Base-by-base conservation (phyloP, 805 yeast genomes). In the Candida xyloterini region DNA sequence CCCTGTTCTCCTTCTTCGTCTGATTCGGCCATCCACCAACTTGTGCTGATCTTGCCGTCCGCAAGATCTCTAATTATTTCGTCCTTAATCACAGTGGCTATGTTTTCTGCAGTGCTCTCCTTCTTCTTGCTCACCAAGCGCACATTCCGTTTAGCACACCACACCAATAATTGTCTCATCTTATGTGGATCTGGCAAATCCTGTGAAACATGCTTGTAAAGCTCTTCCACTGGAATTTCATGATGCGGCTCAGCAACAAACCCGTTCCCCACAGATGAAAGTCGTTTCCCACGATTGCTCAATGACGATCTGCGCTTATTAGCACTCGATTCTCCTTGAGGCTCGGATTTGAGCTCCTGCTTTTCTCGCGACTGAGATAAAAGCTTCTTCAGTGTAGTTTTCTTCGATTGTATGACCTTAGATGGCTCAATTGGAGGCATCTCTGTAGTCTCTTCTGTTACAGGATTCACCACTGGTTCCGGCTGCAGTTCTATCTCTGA, bases 261-360 rank as follows among this genome's bases (percentile, higher is more conserved):
- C 2, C 90, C 91, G 52, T 81, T 82, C 2, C 90, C 89, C 6
- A 84, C 74, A 0, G 89, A 80, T 53, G 85, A 83, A 2, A 80
- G 75, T 21, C 93, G 61, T 51, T 81, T 81, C 7, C 93, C 93
- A 24, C 93, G 65, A 38, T 74, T 72, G 27, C 71, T 56, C 47
- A 79, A 60, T 1, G 84, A 77, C 1, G 76, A 54, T 37, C 83
- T 56, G 48, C 84, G 65, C 15, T 39, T 38, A 13, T 35, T 35
- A 23, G 10, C n/a, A 10, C 9, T 11, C 3, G 25, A 23, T 16
- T 7, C 8, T 9, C 30, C 27, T 11, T 25, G 34, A 15, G 27
- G 22, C 7, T 23, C 42, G 8, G 45, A 10, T 21, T 39, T 42
- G 10, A 13, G 10, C 10, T 25, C 27, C 7, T 21, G 30, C 30